Evolutionary conservation across 106 monocot species (phyloP), one percentile per base, ranked within the genome.

Genomic region (Phalaenopsis equestris): DNA sequence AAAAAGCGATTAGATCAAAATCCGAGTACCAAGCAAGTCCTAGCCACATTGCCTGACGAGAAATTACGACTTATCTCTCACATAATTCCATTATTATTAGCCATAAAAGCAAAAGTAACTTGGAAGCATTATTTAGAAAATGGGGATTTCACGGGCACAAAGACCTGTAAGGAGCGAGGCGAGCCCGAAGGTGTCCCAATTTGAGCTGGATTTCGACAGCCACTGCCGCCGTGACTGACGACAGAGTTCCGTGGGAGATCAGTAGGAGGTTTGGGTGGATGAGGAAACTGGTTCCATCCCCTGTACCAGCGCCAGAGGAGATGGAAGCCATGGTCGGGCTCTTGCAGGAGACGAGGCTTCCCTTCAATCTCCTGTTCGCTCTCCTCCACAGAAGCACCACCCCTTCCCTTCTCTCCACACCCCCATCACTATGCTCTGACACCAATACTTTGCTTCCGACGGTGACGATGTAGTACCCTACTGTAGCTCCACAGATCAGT

Each of bases 311-410:
- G 75, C 79, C 77, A n/a, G 74, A 77, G 79, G 78, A 84, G 64
- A 90, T 88, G 73, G 86, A 55, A 65, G 94, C 94, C 79, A 94
- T 80, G 73, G 98, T 89, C 18, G 92, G 83, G 15, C 87, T 85
- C 72, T 94, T 94, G 46, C 84, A 75, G 19, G 90, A 82, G 39
- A 88, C 87, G 64, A 98, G 87, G 78, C 83, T 80, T 16, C 79
- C 84, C 47, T 91, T 98, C 39, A 94, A 76, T 85, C 91, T 83
- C 91, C 92, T 42, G 96, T 87, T 81, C 79, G 84, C 18, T 85
- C 91, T 56, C 80, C 90, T 41, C 90, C 79, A 85, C 94, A 94
- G 89, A 98, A 92, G 87, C 98, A 98, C 89, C 98, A 98, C 23
- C 85, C 75, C 37, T 83, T 75, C 5, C 86, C 78, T 81, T 92